These are phyloP conservation scores for Calycina marina DNA, from an alignment of 2,329 filamentous ascomycete species.

Conservation along the genomic window DNA sequence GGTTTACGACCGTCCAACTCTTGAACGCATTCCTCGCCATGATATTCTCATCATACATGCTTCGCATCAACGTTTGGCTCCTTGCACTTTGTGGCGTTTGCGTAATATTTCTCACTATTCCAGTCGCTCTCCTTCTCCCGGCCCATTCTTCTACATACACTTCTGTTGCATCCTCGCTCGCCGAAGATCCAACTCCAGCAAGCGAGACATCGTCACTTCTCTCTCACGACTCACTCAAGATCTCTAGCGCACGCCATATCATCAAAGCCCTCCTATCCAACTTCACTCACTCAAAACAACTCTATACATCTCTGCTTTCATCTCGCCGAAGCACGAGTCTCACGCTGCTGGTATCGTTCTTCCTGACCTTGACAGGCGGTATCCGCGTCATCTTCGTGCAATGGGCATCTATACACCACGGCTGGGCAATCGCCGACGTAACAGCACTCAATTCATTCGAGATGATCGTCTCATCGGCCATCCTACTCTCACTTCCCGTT, in stretches of 20 bases:
- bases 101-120: constrained; percentile 3
- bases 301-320: constrained; percentile 4
- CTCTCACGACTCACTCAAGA: neutral
- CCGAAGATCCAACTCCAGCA: neutral
- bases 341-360: constrained; percentile 8
- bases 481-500: constrained; percentile 6
- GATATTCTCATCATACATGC: constrained; percentile 6
- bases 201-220: constrained; percentile 5
- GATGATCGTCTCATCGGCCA: constrained; percentile 4
- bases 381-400: constrained; percentile 7
- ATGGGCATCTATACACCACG: constrained; percentile 7
- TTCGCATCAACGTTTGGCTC: constrained; percentile 9
- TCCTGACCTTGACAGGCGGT: constrained; percentile 2
- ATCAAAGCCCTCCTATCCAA: constrained; percentile 3
- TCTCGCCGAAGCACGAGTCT: constrained; percentile 3
- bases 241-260: constrained; percentile 3
- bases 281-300: constrained; percentile 2
- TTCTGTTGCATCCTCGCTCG: neutral
- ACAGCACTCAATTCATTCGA: constrained; percentile 6
- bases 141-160: neutral
- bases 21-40: constrained; percentile 6
- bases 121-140: constrained; percentile 4
- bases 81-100: constrained; percentile 7
- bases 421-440: constrained; percentile 9
- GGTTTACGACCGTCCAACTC: constrained; percentile 6